These are phyloP conservation scores for Bonia amplexicaulis DNA, from an alignment of 176 grass and related monocot genomes.

Conservation along the genomic window DNA sequence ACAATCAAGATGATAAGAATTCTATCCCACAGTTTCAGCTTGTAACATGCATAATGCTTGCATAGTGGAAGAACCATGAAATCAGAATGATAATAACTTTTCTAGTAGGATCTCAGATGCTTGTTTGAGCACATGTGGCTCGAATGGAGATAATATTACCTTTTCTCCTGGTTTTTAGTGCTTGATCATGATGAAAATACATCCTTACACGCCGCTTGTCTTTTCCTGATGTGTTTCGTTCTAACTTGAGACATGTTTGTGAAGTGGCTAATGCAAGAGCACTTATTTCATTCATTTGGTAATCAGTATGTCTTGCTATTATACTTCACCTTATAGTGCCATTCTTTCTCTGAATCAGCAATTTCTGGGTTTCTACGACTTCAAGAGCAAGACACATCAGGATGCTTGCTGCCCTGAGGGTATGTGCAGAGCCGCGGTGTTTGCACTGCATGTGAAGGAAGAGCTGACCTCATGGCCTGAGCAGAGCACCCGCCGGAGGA, in stretches of 20 bases:
- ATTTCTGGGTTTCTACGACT: conserved; percentile 75
- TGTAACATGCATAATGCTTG: conserved; percentile 1
- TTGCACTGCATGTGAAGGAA: conserved; percentile 85
- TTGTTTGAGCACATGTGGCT: background rate
- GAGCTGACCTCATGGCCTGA: conserved; percentile 89
- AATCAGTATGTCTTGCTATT: background rate
- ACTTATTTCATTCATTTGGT: background rate
- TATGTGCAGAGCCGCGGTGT: conserved; percentile 83
- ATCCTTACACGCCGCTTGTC: background rate
- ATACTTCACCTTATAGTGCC: background rate
- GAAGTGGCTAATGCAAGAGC: background rate
- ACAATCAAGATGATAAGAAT: background rate
- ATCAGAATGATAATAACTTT: conserved; percentile 6
- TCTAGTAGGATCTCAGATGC: background rate
- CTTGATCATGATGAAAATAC: background rate
- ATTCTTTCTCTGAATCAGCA: conserved; percentile 46
- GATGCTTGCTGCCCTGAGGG: conserved; percentile 90
- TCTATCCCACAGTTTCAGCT: background rate
- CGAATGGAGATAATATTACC: background rate
- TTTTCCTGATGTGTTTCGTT: background rate
- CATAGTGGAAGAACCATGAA: conserved; percentile 13
- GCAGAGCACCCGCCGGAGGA: conserved; percentile 72
- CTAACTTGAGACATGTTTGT: background rate
- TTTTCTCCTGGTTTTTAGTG: background rate
- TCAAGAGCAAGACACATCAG: conserved; percentile 97